phyloP scores from a whole-genome alignment of 345 rosid species.

The Syzygium jambos region DNA sequence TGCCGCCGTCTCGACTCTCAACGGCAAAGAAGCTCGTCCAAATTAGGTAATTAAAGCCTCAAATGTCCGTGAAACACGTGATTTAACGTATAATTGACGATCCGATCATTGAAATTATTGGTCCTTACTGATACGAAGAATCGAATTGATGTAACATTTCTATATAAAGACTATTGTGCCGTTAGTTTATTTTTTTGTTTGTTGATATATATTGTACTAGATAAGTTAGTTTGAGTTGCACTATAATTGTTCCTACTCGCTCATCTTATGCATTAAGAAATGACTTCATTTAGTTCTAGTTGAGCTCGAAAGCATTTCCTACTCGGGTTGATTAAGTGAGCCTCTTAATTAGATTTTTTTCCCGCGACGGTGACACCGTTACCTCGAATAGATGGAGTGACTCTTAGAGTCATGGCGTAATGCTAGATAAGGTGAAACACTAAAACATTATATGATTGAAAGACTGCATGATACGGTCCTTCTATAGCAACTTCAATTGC shows the following conservation, averaged over 20 bases:
- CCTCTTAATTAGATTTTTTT: not conserved
- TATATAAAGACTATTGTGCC: not conserved
- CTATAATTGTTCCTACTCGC: not conserved
- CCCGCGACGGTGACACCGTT: fast-evolving
- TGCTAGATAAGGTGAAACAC: not conserved
- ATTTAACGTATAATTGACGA: not conserved
- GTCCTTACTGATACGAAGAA: not conserved
- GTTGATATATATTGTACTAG: not conserved
- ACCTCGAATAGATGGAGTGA: not conserved
- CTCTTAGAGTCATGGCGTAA: not conserved
- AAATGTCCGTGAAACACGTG: not conserved
- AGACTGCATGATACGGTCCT: not conserved
- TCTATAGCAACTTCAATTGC: not conserved
- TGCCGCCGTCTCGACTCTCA: not conserved
- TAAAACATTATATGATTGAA: not conserved
- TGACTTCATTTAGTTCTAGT: not conserved
- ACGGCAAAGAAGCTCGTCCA: not conserved
- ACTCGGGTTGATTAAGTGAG: not conserved
- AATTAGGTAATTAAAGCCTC: fast-evolving
- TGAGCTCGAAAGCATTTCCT: not conserved
- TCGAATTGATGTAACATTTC: not conserved
- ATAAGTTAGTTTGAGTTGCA: not conserved
- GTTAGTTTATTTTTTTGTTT: not conserved
- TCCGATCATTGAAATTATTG: not conserved
- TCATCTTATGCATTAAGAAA: not conserved